Percentiles rank a stretch among this genome's conserved stretches.
These are phyloP conservation scores for Serendipita vermifera DNA, from an alignment of 768 basidiomycete species.

Conservation along the genomic window DNA sequence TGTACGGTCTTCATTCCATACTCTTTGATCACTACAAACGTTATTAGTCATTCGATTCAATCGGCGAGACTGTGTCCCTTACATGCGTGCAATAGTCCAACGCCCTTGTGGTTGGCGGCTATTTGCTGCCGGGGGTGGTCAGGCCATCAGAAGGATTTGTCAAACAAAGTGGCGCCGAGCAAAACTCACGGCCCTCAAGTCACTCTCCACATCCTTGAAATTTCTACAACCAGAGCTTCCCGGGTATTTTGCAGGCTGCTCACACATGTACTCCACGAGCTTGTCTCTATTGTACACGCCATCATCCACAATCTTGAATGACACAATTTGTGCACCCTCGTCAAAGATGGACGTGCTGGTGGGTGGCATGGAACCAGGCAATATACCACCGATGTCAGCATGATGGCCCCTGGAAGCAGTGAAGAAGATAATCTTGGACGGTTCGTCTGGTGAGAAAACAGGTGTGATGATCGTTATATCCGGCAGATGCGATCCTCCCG, in stretches of 20 bases:
- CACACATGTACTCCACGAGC: constrained; percentile 66
- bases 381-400: constrained; percentile 85
- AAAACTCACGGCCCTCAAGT: constrained; percentile 65
- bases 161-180: not conserved
- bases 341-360: constrained; percentile 83
- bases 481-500: constrained; percentile 75
- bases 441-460: constrained; percentile 49
- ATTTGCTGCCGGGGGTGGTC: constrained; percentile 49
- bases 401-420: constrained; percentile 91
- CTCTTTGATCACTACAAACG: constrained; percentile 58
- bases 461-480: constrained; percentile 93
- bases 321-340: constrained; percentile 83
- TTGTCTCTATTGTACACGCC: constrained; percentile 70
- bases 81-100: constrained; percentile 73
- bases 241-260: constrained; percentile 65
- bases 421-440: constrained; percentile 72
- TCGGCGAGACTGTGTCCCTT: constrained; percentile 23
- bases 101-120: constrained; percentile 86
- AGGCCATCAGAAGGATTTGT: not conserved
- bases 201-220: constrained; percentile 80
- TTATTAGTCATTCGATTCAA: not conserved
- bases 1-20: constrained; percentile 79
- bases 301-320: constrained; percentile 79
- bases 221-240: constrained; percentile 82
- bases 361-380: constrained; percentile 89